Base-by-base conservation (phyloP, 495 filamentous ascomycete species). In the Collariella sp. region DNA sequence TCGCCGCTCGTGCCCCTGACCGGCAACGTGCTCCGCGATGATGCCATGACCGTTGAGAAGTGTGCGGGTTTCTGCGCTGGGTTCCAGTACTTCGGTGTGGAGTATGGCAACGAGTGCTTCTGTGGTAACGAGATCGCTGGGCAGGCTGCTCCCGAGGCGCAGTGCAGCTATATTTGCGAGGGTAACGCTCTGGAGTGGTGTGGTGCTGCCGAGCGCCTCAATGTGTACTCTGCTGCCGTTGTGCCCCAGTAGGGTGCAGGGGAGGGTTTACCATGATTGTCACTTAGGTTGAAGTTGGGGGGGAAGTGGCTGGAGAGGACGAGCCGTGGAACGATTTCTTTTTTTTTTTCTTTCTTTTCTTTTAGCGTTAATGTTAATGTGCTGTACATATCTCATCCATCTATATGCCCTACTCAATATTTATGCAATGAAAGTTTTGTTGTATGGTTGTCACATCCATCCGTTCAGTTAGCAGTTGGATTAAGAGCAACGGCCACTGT, bases 31-130 rank as follows among this genome's bases (percentile, higher is more conserved):
- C 55, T 54, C 9, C 54, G 40, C 45, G 40, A 7, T 33, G 61
- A 56, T 7, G 58, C 52, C 23, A 67, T 73, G 62, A 70, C 67
- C 3, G 43, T 70, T 10, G 62, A 73, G 57, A 44, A 41, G 15
- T 73, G 69, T 51, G 65, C 64, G 33, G 55, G 29, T 2, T 64
- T 56, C 52, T 74, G 71, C 58, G 13, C 33, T 31, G 51, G 44
- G 1, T 62, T 22, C 36, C 9, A 10, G 0, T 54, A 57, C 35
- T 60, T 62, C 13, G 60, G 60, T 0, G 20, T 62, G 2, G 57
- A 62, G 24, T 60, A 50, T 29, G 18, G 16, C 29, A 31, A 49
- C n/a, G 50, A 62, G 41, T 62, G 57, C 46, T 57, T 41, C 50
- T 62, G 60, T 41, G 60, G 60, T 16, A 54, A 61, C 12, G 26